Evolutionary conservation across 495 filamentous ascomycete genomes (phyloP).

Genomic region (Penicillium riverlandense): DNA sequence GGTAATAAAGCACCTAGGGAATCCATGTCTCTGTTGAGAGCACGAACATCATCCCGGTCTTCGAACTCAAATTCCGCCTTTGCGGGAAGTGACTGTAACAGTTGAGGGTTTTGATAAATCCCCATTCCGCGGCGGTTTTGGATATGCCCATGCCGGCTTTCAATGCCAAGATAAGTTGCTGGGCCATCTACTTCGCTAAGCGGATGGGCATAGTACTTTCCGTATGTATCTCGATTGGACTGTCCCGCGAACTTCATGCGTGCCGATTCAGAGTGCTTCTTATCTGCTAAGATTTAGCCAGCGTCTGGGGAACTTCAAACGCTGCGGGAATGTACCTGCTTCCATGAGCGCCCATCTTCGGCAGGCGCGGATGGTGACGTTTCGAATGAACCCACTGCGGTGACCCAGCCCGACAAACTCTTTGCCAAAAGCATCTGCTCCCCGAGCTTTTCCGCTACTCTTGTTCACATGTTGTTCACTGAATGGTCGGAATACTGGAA

Average conservation of each 20-base stretch:
- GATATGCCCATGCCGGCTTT: conserved; percentile 5
- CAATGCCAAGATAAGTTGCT: conserved; percentile 6
- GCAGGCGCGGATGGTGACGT: conserved; percentile 7
- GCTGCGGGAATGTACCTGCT: conserved; percentile 1
- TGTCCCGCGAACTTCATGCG: conserved; percentile 8
- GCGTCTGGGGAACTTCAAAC: not conserved
- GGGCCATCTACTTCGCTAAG: conserved; percentile 7
- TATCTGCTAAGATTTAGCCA: conserved; percentile 2
- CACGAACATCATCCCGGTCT: conserved; percentile 2
- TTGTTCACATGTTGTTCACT: not conserved
- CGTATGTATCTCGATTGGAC: conserved; percentile 1
- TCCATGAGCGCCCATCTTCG: conserved; percentile 9
- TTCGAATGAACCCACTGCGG: conserved; percentile 4
- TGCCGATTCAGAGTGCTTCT: conserved; percentile 2
- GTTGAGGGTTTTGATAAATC: conserved; percentile 1
- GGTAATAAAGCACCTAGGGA: not conserved
- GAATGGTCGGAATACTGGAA: conserved; percentile 4
- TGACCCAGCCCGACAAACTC: conserved; percentile 3
- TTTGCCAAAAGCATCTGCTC: conserved; percentile 9
- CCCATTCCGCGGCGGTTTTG: conserved; percentile 9
- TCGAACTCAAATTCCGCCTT: conserved; percentile 8
- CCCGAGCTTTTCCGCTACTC: conserved; percentile 2
- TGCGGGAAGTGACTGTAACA: conserved; percentile 5
- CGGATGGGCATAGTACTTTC: conserved; percentile 6
- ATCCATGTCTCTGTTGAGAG: not conserved